Percentiles rank a stretch among this genome's conserved stretches.
phyloP scores from a whole-genome alignment of 139 green algal genomes.

The Zygnema cylindricum region DNA sequence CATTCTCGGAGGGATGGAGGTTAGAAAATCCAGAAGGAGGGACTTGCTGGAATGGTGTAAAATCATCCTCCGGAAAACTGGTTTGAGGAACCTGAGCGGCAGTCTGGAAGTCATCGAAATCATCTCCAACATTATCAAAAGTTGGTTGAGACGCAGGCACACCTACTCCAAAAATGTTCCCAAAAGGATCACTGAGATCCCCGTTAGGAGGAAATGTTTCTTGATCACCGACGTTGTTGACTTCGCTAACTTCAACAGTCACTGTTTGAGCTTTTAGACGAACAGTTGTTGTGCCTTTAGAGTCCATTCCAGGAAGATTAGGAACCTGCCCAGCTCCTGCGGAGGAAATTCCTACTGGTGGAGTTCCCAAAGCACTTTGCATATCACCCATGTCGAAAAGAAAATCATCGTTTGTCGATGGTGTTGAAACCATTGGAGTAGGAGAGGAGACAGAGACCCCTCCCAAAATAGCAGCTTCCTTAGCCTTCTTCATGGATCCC shows the following conservation, averaged over 20 bases:
- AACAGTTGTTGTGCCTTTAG: not conserved
- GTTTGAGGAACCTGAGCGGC: not conserved
- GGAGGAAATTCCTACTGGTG: not conserved
- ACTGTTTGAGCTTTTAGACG: not conserved
- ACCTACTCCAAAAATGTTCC: not conserved
- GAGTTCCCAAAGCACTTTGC: not conserved
- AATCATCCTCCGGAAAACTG: not conserved
- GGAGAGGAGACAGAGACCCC: not conserved
- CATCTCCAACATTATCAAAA: not conserved
- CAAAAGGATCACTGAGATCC: not conserved
- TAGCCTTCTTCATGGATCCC: not conserved
- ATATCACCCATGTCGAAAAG: not conserved
- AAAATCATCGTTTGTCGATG: not conserved
- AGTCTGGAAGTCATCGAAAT: slow-evolving; percentile 12
- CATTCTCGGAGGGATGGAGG: not conserved
- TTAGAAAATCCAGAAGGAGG: not conserved
- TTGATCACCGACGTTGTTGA: not conserved
- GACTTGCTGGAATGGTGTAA: not conserved
- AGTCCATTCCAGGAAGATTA: not conserved
- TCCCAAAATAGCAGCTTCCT: not conserved
- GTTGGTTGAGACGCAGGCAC: not conserved
- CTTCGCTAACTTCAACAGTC: not conserved
- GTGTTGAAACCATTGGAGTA: not conserved
- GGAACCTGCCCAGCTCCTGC: slow-evolving; percentile 2
- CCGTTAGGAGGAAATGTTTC: not conserved